Conservation (phyloP, 805 yeast species). For the Yamadazyma paraphyllophila region DNA sequence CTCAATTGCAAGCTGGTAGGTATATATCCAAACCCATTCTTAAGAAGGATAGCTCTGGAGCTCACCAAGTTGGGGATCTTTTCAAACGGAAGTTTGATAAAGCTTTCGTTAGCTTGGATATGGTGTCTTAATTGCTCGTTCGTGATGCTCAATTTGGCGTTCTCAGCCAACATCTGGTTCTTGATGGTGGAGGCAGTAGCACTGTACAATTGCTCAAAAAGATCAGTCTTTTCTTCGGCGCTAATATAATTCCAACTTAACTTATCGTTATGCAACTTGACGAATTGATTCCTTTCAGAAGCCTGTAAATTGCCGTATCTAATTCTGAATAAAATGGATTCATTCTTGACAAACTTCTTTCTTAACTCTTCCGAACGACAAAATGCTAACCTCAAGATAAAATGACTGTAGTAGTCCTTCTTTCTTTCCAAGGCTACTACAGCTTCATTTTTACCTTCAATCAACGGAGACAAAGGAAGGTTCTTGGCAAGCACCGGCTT, state of each 20-base stretch:
- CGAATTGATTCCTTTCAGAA: constrained; percentile 68
- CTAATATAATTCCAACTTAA: constrained; percentile 71
- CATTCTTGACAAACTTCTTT: constrained; percentile 74
- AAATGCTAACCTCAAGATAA: constrained; percentile 81
- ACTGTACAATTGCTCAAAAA: constrained; percentile 50
- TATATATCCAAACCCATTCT: constrained; percentile 75
- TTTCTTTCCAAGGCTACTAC: constrained; percentile 57
- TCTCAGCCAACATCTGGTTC: constrained; percentile 34
- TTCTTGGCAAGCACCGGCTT: constrained; percentile 62
- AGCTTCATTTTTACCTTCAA: constrained; percentile 29
- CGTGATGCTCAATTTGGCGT: constrained; percentile 25
- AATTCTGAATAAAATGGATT: constrained; percentile 67
- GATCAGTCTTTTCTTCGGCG: constrained; percentile 55
- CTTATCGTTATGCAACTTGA: constrained; percentile 50
- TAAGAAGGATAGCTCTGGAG: constrained; percentile 64
- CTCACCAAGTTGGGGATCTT: constrained; percentile 76
- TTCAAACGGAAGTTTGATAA: constrained; percentile 85
- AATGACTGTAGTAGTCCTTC: constrained; percentile 93
- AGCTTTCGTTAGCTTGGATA: constrained; percentile 54
- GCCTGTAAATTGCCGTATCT: constrained; percentile 65
- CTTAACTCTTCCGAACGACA: constrained; percentile 84
- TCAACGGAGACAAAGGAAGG: constrained; percentile 55
- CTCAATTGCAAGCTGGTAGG: constrained; percentile 79
- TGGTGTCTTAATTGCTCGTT: constrained; percentile 54
- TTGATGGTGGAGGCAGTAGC: constrained; percentile 50